phyloP scores from a whole-genome alignment of 495 filamentous ascomycete species.

The Bacidia gigantensis region DNA sequence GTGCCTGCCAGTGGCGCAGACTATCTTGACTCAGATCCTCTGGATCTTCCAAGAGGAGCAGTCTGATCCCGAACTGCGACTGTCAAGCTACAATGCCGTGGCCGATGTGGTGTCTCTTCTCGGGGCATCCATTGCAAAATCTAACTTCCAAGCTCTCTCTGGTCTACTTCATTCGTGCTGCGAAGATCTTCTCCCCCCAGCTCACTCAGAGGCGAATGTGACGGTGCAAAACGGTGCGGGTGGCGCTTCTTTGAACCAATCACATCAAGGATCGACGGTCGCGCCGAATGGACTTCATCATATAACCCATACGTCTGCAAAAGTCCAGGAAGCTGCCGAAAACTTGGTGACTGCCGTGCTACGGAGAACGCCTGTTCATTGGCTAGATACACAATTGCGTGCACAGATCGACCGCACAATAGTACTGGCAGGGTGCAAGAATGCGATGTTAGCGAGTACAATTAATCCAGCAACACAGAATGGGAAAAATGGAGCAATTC shows the following conservation, averaged over 20 bases:
- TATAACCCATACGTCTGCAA: too few species aligned
- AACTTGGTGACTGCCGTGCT: constrained; percentile 49
- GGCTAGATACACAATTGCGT: constrained; percentile 48
- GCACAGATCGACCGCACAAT: constrained; percentile 64
- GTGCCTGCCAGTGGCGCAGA: constrained; percentile 39
- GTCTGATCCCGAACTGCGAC: constrained; percentile 41
- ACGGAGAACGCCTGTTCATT: constrained; percentile 42
- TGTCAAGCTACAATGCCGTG: constrained; percentile 43
- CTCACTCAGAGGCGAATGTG: too few species aligned
- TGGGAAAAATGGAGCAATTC: constrained; percentile 38
- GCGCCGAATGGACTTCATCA: too few species aligned
- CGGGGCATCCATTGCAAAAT: background rate
- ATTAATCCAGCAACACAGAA: constrained; percentile 50
- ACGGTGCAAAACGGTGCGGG: too few species aligned
- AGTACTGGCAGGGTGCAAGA: constrained; percentile 49
- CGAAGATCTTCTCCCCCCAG: background rate
- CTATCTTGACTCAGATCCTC: constrained; percentile 50
- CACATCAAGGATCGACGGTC: too few species aligned
- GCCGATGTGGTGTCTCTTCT: constrained; percentile 38
- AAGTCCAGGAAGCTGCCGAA: constrained; percentile 34
- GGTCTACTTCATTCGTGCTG: background rate
- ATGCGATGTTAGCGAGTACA: constrained; percentile 64
- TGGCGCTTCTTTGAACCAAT: too few species aligned
- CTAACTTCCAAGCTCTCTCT: background rate
- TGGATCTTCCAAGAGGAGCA: constrained; percentile 55